phyloP scores from a whole-genome alignment of 2,329 filamentous ascomycete genomes.

The Botrytis byssoidea region DNA sequence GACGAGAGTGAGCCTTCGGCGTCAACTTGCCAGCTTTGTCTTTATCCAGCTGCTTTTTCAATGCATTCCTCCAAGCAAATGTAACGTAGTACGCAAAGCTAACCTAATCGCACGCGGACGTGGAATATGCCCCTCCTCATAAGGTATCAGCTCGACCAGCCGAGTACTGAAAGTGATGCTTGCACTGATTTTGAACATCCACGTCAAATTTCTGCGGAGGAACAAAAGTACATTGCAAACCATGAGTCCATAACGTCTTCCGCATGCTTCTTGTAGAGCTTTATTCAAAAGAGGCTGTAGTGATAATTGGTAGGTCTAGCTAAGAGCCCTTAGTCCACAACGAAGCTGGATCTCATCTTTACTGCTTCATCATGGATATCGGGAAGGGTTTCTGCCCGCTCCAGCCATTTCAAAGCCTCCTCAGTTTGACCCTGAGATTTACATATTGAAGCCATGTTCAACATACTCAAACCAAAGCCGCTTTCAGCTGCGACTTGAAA shows the following conservation, averaged over 20 bases:
- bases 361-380: slow-evolving; percentile 7
- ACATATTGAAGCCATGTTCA: slow-evolving; percentile 35
- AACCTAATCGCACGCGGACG: too few species aligned
- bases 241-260: neutral
- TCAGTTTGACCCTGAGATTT: slow-evolving; percentile 28
- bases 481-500: slow-evolving; percentile 33
- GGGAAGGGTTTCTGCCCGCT: slow-evolving; percentile 24
- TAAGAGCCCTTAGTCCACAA: neutral
- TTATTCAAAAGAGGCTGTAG: neutral
- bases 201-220: neutral
- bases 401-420: slow-evolving; percentile 31
- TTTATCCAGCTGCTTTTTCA: neutral
- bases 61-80: too few species aligned
- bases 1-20: too few species aligned
- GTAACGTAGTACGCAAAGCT: neutral
- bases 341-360: neutral
- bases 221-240: neutral
- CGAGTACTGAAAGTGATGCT: neutral
- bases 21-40: too few species aligned
- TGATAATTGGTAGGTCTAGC: neutral
- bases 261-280: neutral
- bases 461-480: slow-evolving; percentile 34
- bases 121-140: neutral
- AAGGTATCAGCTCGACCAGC: neutral
- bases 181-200: neutral